phyloP scores from a whole-genome alignment of 768 basidiomycete species.

The Mycena pura region DNA sequence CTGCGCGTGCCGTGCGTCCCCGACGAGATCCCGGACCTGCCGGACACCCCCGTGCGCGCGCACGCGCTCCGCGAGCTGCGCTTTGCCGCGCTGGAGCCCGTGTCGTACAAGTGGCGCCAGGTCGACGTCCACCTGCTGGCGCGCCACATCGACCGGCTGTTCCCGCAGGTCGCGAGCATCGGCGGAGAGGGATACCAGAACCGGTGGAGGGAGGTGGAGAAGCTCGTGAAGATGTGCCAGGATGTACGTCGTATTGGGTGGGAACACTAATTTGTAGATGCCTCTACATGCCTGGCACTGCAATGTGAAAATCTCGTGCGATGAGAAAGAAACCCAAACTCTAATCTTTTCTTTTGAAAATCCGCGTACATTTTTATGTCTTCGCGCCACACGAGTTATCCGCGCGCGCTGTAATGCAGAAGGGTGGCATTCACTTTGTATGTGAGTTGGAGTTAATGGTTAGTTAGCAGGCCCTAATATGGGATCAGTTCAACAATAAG shows the following conservation, averaged over 20 bases:
- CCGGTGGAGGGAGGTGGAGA: not conserved
- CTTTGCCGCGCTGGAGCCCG: not conserved
- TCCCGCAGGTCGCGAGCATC: not conserved
- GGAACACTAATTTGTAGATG: too few relatives aligned
- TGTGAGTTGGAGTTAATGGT: too few relatives aligned
- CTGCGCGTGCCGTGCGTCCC: not conserved
- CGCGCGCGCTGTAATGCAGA: too few relatives aligned
- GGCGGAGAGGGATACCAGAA: not conserved
- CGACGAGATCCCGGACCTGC: not conserved
- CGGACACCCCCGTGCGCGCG: not conserved
- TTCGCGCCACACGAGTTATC: too few relatives aligned
- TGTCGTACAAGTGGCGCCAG: not conserved
- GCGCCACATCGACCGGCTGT: constrained; percentile 5
- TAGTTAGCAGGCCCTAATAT: too few relatives aligned
- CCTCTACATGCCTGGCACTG: too few relatives aligned
- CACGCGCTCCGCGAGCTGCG: not conserved
- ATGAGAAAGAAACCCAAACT: too few relatives aligned
- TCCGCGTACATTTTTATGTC: too few relatives aligned
- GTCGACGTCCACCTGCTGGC: not conserved
- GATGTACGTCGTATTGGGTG: constrained; percentile 4
- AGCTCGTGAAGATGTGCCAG: not conserved
- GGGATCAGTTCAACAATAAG: too few relatives aligned
- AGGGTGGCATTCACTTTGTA: too few relatives aligned
- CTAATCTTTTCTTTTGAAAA: too few relatives aligned
- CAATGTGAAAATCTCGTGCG: too few relatives aligned